These are phyloP conservation scores for Zymoseptoria brevis DNA, from an alignment of 2,329 filamentous ascomycete species.

Conservation along the genomic window DNA sequence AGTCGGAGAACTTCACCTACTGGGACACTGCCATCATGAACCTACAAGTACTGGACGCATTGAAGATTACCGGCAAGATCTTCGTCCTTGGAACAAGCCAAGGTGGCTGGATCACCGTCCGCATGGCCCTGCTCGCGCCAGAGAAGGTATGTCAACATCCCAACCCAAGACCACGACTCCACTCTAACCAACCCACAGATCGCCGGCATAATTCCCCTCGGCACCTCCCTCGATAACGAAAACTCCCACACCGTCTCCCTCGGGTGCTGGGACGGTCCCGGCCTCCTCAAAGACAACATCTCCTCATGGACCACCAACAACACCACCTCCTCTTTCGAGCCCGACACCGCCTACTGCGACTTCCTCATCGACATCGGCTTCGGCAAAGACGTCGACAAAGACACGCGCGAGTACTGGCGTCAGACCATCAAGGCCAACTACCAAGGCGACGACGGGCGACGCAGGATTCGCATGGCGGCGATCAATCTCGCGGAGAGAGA, in stretches of 20 bases:
- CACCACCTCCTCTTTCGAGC: slow-evolving; percentile 37
- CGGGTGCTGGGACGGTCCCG: slow-evolving; percentile 43
- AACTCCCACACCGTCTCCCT: slow-evolving; percentile 36
- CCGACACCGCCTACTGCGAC: slow-evolving; percentile 36
- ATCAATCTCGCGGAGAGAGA: slow-evolving; percentile 44
- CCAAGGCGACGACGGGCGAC: slow-evolving; percentile 42
- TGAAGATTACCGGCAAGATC: slow-evolving; percentile 36
- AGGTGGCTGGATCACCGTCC: slow-evolving; percentile 36
- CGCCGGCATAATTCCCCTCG: slow-evolving; percentile 44
- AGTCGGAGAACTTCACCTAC: slow-evolving; percentile 44
- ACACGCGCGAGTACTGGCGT: slow-evolving; percentile 38
- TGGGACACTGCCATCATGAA: slow-evolving; percentile 42
- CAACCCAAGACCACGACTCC: neutral
- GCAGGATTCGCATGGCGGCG: slow-evolving; percentile 42
- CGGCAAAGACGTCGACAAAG: slow-evolving; percentile 33
- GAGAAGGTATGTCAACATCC: slow-evolving; percentile 29
- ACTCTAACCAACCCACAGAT: slow-evolving; percentile 30
- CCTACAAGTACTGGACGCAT: slow-evolving; percentile 32
- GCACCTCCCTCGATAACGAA: slow-evolving; percentile 47
- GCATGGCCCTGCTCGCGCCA: slow-evolving; percentile 47
- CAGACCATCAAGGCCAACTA: slow-evolving; percentile 41
- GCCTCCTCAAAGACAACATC: slow-evolving; percentile 30
- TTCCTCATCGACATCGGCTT: slow-evolving; percentile 43
- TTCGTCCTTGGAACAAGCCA: slow-evolving; percentile 47
- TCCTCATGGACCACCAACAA: slow-evolving; percentile 34